A percentile compares a stretch with the other conserved stretches of the same genome.
These are phyloP conservation scores for Saccharomyces hybrid DNA, from an alignment of 1,139 yeast genomes.

Conservation along the genomic window DNA sequence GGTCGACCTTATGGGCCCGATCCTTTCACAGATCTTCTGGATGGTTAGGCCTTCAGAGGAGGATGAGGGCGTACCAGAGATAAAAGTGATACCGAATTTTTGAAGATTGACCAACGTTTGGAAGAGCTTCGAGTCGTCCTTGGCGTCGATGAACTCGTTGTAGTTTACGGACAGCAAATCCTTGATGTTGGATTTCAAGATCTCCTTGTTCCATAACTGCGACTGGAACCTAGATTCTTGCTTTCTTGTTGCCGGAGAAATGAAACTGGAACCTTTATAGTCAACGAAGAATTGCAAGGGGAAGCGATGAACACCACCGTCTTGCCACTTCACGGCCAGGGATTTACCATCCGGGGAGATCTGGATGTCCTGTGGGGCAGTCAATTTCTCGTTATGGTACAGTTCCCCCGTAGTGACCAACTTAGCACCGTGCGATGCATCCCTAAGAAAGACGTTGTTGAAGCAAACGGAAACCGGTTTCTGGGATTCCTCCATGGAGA, in stretches of 20 bases:
- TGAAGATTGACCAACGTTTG: slow-evolving; percentile 44
- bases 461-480: slow-evolving; percentile 36
- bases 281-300: slow-evolving; percentile 42
- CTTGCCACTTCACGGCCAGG: slow-evolving; percentile 49
- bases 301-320: slow-evolving; percentile 44
- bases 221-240: slow-evolving; percentile 33
- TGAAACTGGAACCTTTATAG: slow-evolving; percentile 35
- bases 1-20: slow-evolving; percentile 67
- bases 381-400: slow-evolving; percentile 31
- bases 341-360: slow-evolving; percentile 30
- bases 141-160: slow-evolving; percentile 33
- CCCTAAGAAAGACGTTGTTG: slow-evolving; percentile 55
- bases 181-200: slow-evolving; percentile 24
- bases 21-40: slow-evolving; percentile 45
- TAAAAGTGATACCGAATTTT: slow-evolving; percentile 51
- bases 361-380: slow-evolving; percentile 27
- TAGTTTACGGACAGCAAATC: slow-evolving; percentile 7
- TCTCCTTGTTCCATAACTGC: slow-evolving; percentile 38
- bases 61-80: slow-evolving; percentile 34
- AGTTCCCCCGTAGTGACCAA: slow-evolving; percentile 54
- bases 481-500: not conserved
- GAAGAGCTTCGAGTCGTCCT: slow-evolving; percentile 35
- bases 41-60: slow-evolving; percentile 29
- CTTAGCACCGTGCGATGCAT: slow-evolving; percentile 58
- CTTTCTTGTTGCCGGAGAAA: slow-evolving; percentile 31